phyloP scores from a whole-genome alignment of 192 early-diverging fungal species.

The Spizellomyces sp. region DNA sequence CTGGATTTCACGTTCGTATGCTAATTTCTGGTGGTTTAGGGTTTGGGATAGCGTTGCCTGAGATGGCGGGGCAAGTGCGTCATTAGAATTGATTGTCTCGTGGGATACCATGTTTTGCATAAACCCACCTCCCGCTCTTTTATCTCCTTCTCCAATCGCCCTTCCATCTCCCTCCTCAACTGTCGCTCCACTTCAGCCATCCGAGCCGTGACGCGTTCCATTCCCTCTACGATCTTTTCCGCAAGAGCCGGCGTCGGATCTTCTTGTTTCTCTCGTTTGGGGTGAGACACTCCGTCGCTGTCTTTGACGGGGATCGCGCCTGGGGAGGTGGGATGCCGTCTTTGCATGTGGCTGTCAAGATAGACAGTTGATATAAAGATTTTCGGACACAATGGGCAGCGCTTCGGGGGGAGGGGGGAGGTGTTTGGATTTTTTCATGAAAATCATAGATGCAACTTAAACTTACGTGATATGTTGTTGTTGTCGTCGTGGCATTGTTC shows the following conservation, averaged over 20 bases:
- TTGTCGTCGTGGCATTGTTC: neutral
- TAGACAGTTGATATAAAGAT: constrained; percentile 39
- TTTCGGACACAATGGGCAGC: constrained; percentile 49
- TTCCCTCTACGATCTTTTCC: constrained; percentile 22
- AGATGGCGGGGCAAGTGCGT: no score
- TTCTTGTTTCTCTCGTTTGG: constrained; percentile 10
- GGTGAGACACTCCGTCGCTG: constrained; percentile 10
- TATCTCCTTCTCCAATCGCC: constrained; percentile 37
- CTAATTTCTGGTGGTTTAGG: no score
- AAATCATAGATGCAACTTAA: neutral
- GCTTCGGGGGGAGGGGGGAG: neutral
- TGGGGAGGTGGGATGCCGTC: constrained; percentile 40
- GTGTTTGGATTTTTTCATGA: no score
- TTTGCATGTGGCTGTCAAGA: constrained; percentile 45
- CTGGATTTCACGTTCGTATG: no score
- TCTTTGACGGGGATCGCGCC: constrained; percentile 6
- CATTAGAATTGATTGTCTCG: no score
- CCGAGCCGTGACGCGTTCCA: constrained; percentile 23
- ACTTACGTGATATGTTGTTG: constrained; percentile 2
- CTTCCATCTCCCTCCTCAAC: constrained; percentile 40
- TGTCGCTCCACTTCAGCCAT: constrained; percentile 35
- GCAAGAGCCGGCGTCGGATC: neutral
- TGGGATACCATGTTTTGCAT: no score
- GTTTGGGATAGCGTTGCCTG: no score
- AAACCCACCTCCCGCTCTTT: constrained; percentile 1